These are phyloP conservation scores for Exophiala oligosperma DNA, from an alignment of 2,329 filamentous ascomycete genomes.

Conservation along the genomic window DNA sequence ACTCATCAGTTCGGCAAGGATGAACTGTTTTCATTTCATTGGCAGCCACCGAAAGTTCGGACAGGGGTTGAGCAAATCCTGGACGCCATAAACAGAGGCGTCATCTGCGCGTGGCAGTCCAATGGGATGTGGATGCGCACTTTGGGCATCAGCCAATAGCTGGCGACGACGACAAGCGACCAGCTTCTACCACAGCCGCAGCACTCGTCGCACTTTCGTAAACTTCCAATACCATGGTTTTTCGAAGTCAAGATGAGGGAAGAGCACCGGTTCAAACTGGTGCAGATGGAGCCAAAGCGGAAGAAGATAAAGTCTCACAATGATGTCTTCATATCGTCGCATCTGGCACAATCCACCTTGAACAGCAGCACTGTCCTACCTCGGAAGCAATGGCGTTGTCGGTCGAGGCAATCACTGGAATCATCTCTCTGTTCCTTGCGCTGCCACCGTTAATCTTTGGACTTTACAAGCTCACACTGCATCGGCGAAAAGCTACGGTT, in stretches of 20 bases:
- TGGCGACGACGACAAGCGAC: background rate
- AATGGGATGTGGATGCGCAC: background rate
- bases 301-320: background rate
- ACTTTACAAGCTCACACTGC: background rate
- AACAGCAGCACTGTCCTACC: background rate
- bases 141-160: background rate
- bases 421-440: constrained; percentile 11
- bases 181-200: background rate
- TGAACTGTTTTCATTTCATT: background rate
- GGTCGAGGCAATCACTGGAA: constrained; percentile 10
- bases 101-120: no score
- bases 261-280: background rate
- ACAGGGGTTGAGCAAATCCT: background rate
- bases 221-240: background rate
- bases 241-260: background rate
- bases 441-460: constrained; percentile 4
- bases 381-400: constrained; percentile 7
- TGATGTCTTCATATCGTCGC: background rate
- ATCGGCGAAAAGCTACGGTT: background rate
- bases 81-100: no score
- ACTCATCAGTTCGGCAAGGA: background rate
- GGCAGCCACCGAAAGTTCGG: background rate
- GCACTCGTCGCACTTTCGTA: background rate
- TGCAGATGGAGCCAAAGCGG: background rate
- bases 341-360: no score